These are phyloP conservation scores for Pseudogymnoascus verrucosus DNA, from an alignment of 2,329 filamentous ascomycete species.

Conservation along the genomic window DNA sequence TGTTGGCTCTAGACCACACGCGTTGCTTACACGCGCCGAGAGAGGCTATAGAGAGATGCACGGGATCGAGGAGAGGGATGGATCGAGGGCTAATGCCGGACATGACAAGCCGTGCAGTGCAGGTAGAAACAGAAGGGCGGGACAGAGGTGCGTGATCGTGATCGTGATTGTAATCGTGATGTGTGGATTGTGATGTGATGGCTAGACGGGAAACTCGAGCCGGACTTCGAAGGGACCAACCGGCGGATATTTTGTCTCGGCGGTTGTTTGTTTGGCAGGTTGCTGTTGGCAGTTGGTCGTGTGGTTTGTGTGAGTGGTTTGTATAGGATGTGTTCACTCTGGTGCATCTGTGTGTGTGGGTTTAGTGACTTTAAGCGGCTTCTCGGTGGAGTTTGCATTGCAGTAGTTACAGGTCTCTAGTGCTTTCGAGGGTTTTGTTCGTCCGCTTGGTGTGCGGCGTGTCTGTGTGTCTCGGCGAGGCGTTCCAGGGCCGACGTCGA, in stretches of 20 bases:
- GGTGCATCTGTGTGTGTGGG: neutral
- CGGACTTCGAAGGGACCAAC: neutral
- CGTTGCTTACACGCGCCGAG: slow-evolving; percentile 1
- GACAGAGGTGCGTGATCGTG: neutral
- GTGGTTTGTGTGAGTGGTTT: neutral
- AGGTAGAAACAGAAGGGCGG: neutral
- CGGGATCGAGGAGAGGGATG: neutral
- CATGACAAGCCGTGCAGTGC: neutral
- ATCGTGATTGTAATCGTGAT: neutral
- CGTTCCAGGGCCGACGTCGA: neutral
- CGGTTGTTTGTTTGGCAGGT: neutral
- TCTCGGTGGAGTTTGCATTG: neutral
- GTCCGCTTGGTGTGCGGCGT: neutral
- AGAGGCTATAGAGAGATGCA: neutral
- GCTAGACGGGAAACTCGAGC: neutral
- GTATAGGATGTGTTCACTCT: neutral
- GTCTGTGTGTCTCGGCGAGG: slow-evolving; percentile 3
- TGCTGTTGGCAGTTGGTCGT: neutral
- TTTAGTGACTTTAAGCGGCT: neutral
- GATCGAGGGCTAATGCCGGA: neutral
- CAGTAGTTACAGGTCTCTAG: neutral
- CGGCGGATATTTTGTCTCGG: neutral
- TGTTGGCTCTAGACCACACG: neutral
- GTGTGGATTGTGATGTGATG: neutral
- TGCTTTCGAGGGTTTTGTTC: neutral